phyloP scores from a whole-genome alignment of 768 basidiomycete genomes.

The Calocybe gangraenosa region DNA sequence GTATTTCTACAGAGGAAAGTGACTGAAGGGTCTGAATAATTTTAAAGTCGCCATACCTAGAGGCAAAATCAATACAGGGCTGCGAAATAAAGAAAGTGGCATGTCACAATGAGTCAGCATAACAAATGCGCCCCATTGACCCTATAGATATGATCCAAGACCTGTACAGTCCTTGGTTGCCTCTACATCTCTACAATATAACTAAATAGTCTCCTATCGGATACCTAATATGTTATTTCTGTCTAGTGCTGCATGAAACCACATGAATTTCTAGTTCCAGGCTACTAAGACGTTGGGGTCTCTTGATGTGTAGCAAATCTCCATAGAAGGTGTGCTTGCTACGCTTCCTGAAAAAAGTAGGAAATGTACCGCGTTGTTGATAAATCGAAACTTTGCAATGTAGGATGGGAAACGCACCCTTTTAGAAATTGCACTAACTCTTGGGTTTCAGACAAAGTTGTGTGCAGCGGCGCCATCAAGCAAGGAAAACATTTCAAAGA shows the following conservation, averaged over 20 bases:
- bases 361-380: slow-evolving; percentile 78
- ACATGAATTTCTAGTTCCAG: slow-evolving; percentile 96
- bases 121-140: too few species aligned
- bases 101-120: too few species aligned
- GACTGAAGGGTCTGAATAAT: too few species aligned
- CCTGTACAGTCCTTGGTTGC: slow-evolving; percentile 2
- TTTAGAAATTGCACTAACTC: neutral
- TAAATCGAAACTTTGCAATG: slow-evolving; percentile 97
- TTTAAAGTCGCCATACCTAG: too few species aligned
- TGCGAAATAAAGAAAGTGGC: too few species aligned
- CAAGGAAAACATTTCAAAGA: slow-evolving; percentile 64
- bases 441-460: slow-evolving; percentile 60
- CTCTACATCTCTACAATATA: slow-evolving; percentile 18
- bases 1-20: too few species aligned
- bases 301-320: slow-evolving; percentile 86
- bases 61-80: too few species aligned
- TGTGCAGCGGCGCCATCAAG: slow-evolving; percentile 66
- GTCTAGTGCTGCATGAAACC: slow-evolving; percentile 25
- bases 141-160: neutral
- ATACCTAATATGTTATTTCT: slow-evolving; percentile 21
- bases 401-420: slow-evolving; percentile 31
- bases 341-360: slow-evolving; percentile 69
- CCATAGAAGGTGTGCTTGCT: slow-evolving; percentile 80
- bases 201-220: slow-evolving; percentile 13
- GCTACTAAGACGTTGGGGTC: slow-evolving; percentile 80